Evolutionary conservation across 73 alveolate species (phyloP).

Genomic region (Tetrahymena malaccensis): DNA sequence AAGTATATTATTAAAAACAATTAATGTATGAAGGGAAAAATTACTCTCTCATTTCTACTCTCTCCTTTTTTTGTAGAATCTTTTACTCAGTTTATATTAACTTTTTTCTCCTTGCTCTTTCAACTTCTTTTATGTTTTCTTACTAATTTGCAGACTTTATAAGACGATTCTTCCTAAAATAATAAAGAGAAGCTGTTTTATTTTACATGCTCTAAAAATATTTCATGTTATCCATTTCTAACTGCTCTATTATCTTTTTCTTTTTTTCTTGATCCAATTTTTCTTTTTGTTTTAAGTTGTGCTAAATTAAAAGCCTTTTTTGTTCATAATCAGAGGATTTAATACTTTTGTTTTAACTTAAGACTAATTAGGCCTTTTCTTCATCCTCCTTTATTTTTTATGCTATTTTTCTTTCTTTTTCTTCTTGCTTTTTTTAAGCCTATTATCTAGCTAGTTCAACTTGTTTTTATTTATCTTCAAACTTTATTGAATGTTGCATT

Average conservation of each 20-base stretch:
- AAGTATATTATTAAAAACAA: no score
- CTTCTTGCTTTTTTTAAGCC: neutral
- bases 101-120: neutral
- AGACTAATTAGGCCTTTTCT: neutral
- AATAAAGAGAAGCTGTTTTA: neutral
- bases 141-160: neutral
- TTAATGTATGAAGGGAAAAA: neutral
- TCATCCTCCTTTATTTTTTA: neutral
- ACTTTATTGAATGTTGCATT: neutral
- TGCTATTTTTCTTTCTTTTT: neutral
- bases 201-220: neutral
- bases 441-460: neutral
- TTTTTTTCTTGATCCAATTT: neutral
- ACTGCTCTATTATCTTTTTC: neutral
- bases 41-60: neutral
- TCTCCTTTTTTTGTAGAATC: neutral
- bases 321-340: neutral
- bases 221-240: neutral
- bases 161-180: neutral
- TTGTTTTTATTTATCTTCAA: neutral
- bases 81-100: neutral
- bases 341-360: neutral
- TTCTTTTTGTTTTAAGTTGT: neutral
- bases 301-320: neutral
- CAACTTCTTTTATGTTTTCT: neutral